These are phyloP conservation scores for Paramarasmius palmivorus DNA, from an alignment of 1,284 basidiomycete genomes.

Conservation along the genomic window DNA sequence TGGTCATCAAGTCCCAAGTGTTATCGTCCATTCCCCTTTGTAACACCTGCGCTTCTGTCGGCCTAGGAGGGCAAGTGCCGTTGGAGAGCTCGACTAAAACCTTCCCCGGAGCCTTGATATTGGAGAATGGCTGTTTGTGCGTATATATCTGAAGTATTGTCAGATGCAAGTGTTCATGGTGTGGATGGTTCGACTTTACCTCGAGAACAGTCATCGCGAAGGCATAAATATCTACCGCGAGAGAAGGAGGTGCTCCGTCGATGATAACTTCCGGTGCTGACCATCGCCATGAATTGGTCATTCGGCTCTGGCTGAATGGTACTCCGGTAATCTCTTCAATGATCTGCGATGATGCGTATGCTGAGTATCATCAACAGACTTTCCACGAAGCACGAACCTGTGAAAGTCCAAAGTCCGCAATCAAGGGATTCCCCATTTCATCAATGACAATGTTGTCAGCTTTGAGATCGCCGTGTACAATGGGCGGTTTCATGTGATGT, in stretches of 20 bases:
- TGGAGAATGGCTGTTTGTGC: constrained; percentile 15
- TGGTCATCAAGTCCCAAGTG: constrained; percentile 6
- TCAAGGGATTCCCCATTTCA: constrained; percentile 44
- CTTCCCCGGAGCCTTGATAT: constrained; percentile 16
- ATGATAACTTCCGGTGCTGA: constrained; percentile 55
- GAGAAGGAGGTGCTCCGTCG: constrained; percentile 46
- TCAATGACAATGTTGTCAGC: constrained; percentile 53
- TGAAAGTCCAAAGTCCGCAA: constrained; percentile 63
- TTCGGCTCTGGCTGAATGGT: constrained; percentile 53
- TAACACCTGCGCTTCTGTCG: constrained; percentile 4
- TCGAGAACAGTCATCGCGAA: constrained; percentile 46
- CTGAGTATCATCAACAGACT: constrained; percentile 4
- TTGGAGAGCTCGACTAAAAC: constrained; percentile 12
- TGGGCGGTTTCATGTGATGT: constrained; percentile 34
- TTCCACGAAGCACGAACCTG: constrained; percentile 30
- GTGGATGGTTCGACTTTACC: too few species aligned
- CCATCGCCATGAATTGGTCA: constrained; percentile 50
- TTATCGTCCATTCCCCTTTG: constrained; percentile 12
- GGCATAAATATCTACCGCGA: constrained; percentile 46
- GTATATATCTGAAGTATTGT: too few species aligned
- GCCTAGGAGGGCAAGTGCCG: constrained; percentile 7
- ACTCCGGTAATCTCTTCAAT: constrained; percentile 53
- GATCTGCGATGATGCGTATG: constrained; percentile 38
- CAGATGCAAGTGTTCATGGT: too few species aligned
- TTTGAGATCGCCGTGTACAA: constrained; percentile 45